Evolutionary conservation across 2,329 filamentous ascomycete genomes (phyloP).

Genomic region (Aureobasidium sp.): DNA sequence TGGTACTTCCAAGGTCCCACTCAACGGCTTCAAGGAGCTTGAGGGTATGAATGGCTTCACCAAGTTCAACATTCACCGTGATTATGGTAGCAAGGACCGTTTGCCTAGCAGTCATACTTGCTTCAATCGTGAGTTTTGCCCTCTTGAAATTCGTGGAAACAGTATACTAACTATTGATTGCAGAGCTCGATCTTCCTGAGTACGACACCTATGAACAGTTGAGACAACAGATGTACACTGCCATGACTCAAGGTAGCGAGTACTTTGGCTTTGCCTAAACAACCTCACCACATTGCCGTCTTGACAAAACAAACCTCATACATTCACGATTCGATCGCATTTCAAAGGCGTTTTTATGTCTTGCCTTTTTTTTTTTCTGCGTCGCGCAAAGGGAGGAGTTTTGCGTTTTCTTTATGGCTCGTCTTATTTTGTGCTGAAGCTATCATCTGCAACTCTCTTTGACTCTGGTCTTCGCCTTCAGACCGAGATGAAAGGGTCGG

Average conservation of each 20-base stretch:
- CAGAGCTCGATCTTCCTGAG: slow-evolving; percentile 95
- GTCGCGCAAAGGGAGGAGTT: neutral
- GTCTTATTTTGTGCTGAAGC: neutral
- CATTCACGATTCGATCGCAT: neutral
- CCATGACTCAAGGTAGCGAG: slow-evolving; percentile 95
- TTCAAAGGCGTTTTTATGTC: neutral
- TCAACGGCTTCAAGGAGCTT: slow-evolving; percentile 97
- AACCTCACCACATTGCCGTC: neutral
- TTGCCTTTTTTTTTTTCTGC: neutral
- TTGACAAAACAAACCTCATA: neutral
- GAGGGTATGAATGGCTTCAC: slow-evolving; percentile 99
- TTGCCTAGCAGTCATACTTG: slow-evolving; percentile 95
- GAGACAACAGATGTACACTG: slow-evolving; percentile 80
- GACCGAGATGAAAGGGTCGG: neutral
- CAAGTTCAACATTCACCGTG: slow-evolving; percentile 97
- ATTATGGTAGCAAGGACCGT: slow-evolving; percentile 93
- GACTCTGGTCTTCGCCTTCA: neutral
- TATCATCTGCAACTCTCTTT: neutral
- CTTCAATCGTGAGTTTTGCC: slow-evolving; percentile 81
- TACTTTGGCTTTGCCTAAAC: slow-evolving; percentile 90
- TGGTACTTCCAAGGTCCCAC: slow-evolving; percentile 92
- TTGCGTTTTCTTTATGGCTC: neutral
- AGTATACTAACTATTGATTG: slow-evolving; percentile 30
- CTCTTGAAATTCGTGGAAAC: neutral
- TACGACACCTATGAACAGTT: slow-evolving; percentile 94